These are phyloP conservation scores for Rosa hybrid DNA, from an alignment of 331 rosid species.

Conservation along the genomic window DNA sequence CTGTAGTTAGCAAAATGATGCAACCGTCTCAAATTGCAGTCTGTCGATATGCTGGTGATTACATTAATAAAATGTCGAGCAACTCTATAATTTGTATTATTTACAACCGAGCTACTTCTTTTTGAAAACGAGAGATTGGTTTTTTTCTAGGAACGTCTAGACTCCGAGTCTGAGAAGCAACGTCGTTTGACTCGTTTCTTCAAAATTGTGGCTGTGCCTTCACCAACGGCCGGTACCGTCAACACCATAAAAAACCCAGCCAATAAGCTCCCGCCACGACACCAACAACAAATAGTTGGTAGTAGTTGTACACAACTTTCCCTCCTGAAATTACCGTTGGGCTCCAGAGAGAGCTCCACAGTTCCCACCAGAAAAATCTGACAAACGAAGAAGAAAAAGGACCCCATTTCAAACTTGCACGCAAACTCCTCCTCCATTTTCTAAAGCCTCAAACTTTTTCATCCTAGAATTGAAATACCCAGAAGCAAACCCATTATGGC, in stretches of 20 bases:
- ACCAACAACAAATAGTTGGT: background rate
- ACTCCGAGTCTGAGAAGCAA: background rate
- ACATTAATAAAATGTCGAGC: background rate
- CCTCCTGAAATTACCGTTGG: constrained; percentile 10
- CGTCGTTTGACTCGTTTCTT: background rate
- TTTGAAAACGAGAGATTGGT: too few relatives aligned
- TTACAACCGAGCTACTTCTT: too few relatives aligned
- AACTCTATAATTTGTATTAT: background rate
- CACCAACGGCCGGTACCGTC: background rate
- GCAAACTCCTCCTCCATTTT: constrained; percentile 33
- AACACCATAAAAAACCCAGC: background rate
- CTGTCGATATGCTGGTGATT: background rate
- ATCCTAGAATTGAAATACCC: background rate
- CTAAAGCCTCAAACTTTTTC: background rate
- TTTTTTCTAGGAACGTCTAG: background rate
- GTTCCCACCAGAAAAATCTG: background rate
- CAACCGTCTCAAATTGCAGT: background rate
- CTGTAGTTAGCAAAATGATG: background rate
- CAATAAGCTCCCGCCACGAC: background rate
- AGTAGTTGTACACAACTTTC: background rate
- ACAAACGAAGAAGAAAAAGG: background rate
- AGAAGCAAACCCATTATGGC: constrained; percentile 44
- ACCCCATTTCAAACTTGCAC: constrained; percentile 53
- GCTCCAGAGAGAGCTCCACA: background rate
- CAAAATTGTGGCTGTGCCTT: constrained; percentile 8